Base-by-base conservation (phyloP, 2,329 filamentous ascomycete species). In the Magnaporthiopsis rhizophila region DNA sequence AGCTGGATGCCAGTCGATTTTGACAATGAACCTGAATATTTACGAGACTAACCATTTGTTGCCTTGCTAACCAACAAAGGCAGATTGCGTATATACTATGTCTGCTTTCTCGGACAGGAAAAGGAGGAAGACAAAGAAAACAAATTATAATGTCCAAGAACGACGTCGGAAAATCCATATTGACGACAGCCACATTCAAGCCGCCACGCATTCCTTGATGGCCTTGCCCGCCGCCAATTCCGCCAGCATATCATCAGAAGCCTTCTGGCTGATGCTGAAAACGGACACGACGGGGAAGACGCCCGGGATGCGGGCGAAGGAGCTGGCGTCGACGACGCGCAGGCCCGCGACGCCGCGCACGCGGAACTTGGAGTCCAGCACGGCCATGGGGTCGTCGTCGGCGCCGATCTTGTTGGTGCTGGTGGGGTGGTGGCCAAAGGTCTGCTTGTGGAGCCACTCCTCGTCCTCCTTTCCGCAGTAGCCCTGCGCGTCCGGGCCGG, bases 261-360 rank as follows among this genome's bases (percentile, higher is more conserved):
- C 83, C 75, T 85, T 86, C 74, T 86, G 83, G 24, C 61, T 62
- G 56, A 57, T 76, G 74, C 85, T 80, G 67, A 81, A 83, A 0
- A 78, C 80, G 4, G 82, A 77, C 3, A 80, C 66, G 78, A 78
- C 68, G 78, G 84, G 21, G 76, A 79, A 38, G 11, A 66, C 65
- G 0, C 83, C 83, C 1, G 72, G 72, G 21, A 72, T 81, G 57
- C 74, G 76, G 0, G 82, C 81, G 66, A 81, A 86, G 1, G 79
- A 75, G 38, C 76, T 79, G 0, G 81, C 83, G 73, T 86, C 84
- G 4, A 86, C 83, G 12, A 85, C 83, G 32, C 84, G 74, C 58
- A 86, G 72, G 0, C 79, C 78, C 3, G 73, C 70, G 0, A 83
- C 79, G 3, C 82, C 82, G 28, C 78, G 73, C 2, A 86, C 83